Percentiles rank a stretch among this genome's conserved stretches.
Evolutionary conservation across 176 grass and related monocot species (phyloP).

Genomic region (Avena sativa): DNA sequence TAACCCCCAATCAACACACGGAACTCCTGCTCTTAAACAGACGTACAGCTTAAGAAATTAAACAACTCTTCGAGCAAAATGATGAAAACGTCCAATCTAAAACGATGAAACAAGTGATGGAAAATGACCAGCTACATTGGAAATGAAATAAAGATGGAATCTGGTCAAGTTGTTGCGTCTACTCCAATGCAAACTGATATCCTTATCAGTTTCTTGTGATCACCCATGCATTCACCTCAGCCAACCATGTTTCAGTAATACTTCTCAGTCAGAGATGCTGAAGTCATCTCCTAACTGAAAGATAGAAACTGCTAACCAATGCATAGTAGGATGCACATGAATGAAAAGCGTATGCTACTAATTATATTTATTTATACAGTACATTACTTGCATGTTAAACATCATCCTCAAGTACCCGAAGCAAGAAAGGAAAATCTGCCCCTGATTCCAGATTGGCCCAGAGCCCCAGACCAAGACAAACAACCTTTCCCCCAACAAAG

Average conservation of each 20-base stretch:
- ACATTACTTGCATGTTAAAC: not conserved
- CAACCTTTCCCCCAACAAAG: not conserved
- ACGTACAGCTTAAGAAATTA: not conserved
- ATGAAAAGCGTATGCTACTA: too few species aligned
- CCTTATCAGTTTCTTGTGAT: not conserved
- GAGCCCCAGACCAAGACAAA: not conserved
- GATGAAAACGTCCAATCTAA: not conserved
- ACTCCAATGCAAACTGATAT: conserved; percentile 15
- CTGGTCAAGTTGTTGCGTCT: not conserved
- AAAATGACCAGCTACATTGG: not conserved
- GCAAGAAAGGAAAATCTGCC: not conserved
- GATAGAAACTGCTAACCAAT: not conserved
- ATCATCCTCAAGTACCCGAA: not conserved
- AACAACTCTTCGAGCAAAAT: not conserved
- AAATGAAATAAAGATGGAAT: not conserved
- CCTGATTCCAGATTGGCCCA: not conserved
- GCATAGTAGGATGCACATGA: not conserved
- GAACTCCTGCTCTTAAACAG: not conserved
- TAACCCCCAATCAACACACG: not conserved
- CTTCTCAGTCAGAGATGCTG: not conserved
- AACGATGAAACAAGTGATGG: not conserved
- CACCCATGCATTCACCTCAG: not conserved
- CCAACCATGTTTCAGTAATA: not conserved
- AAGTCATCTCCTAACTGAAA: not conserved
- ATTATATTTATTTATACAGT: too few species aligned